A percentile compares a stretch with the other conserved stretches of the same genome.
These are phyloP conservation scores for Colletotrichum caudatum DNA, from an alignment of 2,329 filamentous ascomycete species.

Conservation along the genomic window DNA sequence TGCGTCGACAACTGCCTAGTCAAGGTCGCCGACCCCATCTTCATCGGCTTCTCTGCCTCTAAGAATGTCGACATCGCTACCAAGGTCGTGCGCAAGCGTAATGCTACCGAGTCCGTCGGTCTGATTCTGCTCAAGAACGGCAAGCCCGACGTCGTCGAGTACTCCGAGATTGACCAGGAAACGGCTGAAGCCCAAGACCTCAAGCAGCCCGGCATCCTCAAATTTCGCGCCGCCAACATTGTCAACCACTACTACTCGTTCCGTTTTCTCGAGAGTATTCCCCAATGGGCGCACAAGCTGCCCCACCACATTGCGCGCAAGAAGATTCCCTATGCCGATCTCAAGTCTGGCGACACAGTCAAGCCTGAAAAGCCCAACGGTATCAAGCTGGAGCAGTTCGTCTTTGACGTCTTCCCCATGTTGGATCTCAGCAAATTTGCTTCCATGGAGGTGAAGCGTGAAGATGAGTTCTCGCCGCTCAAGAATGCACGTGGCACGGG, in stretches of 20 bases:
- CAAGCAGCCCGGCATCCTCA: conserved; percentile 83
- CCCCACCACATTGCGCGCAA: conserved; percentile 97
- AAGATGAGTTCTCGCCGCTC: conserved; percentile 97
- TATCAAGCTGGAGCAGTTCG: conserved; percentile 99
- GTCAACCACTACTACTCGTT: conserved; percentile 99
- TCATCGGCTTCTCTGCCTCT: conserved; percentile 91
- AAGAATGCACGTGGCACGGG: conserved; percentile 90
- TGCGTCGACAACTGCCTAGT: conserved; percentile 99
- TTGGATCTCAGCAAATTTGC: conserved; percentile 89
- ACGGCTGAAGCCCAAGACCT: conserved; percentile 91
- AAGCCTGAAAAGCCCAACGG: conserved; percentile 97
- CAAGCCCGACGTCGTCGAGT: conserved; percentile 97
- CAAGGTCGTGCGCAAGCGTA: conserved; percentile 99
- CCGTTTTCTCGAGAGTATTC: conserved; percentile 90
- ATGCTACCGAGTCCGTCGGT: conserved; percentile 94
- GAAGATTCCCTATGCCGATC: conserved; percentile 93
- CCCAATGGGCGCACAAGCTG: conserved; percentile 84
- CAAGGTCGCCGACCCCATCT: conserved; percentile 95
- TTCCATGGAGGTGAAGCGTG: conserved; percentile 93
- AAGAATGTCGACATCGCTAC: conserved; percentile 95
- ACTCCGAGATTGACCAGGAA: conserved; percentile 92
- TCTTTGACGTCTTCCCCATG: conserved; percentile 98
- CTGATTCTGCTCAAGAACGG: conserved; percentile 96
- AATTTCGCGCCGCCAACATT: conserved; percentile 98
- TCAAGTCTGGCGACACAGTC: conserved; percentile 80